These are phyloP conservation scores for Alternaria rosae DNA, from an alignment of 2,329 filamentous ascomycete genomes.

Conservation along the genomic window DNA sequence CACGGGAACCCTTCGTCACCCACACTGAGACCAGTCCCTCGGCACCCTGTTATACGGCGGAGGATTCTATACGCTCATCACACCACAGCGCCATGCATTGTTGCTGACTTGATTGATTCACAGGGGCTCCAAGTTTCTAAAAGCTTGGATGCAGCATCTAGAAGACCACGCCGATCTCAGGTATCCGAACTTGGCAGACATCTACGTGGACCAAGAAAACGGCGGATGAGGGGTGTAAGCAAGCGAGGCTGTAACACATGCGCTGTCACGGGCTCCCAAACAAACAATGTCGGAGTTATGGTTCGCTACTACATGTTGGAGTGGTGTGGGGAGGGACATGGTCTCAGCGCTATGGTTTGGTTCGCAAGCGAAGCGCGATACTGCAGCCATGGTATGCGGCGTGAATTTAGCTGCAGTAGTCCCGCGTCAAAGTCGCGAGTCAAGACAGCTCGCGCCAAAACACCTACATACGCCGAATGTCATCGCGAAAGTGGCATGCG, in stretches of 20 bases:
- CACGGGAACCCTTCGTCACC: constrained; percentile 3
- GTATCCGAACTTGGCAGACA: constrained; percentile 74
- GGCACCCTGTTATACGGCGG: not conserved
- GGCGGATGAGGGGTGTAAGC: constrained; percentile 21
- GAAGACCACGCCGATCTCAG: constrained; percentile 90
- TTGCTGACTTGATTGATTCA: constrained; percentile 21
- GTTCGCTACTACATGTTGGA: constrained; percentile 2
- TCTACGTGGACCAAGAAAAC: constrained; percentile 46
- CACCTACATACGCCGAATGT: constrained; percentile 2
- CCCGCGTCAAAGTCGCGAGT: constrained; percentile 11
- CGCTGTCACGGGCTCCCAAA: constrained; percentile 11
- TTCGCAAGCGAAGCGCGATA: constrained; percentile 9
- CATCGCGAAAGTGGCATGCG: not conserved
- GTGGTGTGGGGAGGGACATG: constrained; percentile 1
- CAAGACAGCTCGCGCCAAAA: constrained; percentile 8
- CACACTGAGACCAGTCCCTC: not conserved
- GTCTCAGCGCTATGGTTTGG: constrained; percentile 13
- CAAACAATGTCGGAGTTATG: constrained; percentile 10
- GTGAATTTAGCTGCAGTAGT: constrained; percentile 21
- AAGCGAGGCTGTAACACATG: constrained; percentile 12
- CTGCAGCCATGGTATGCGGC: constrained; percentile 6
- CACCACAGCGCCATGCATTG: constrained; percentile 12
- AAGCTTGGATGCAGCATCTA: constrained; percentile 88
- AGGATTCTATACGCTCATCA: constrained; percentile 8
- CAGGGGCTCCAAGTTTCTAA: constrained; percentile 85